phyloP scores from a whole-genome alignment of 495 filamentous ascomycete species.

The Podospora fimiseda region DNA sequence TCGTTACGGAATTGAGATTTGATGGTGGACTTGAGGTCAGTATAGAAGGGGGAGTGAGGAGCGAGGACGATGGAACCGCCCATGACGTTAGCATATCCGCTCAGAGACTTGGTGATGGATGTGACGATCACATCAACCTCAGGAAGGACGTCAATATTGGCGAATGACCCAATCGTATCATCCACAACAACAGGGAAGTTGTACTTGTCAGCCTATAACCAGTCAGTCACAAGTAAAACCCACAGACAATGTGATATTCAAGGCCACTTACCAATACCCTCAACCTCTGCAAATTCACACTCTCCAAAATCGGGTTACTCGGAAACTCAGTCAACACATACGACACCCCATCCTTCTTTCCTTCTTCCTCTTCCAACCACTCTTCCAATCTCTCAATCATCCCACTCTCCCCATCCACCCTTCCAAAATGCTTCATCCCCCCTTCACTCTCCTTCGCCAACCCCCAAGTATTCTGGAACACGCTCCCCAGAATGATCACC shows the following conservation, averaged over 20 bases:
- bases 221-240: neutral
- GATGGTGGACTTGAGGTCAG: slow-evolving; percentile 25
- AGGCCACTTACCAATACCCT: slow-evolving; percentile 19
- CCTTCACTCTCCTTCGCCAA: slow-evolving; percentile 26
- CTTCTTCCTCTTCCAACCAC: slow-evolving; percentile 27
- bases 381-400: slow-evolving; percentile 35
- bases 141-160: slow-evolving; percentile 40
- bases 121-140: slow-evolving; percentile 41
- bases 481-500: slow-evolving; percentile 28
- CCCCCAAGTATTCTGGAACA: slow-evolving; percentile 33
- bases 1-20: slow-evolving; percentile 31
- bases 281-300: slow-evolving; percentile 39
- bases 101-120: slow-evolving; percentile 46
- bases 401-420: slow-evolving; percentile 23
- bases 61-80: slow-evolving; percentile 39
- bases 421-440: slow-evolving; percentile 34
- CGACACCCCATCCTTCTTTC: slow-evolving; percentile 20
- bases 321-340: slow-evolving; percentile 43
- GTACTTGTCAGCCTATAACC: slow-evolving; percentile 35
- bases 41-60: slow-evolving; percentile 29
- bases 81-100: slow-evolving; percentile 48
- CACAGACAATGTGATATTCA: neutral
- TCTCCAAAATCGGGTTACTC: slow-evolving; percentile 39
- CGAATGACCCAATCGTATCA: slow-evolving; percentile 45
- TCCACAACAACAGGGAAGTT: slow-evolving; percentile 42